phyloP scores from a whole-genome alignment of 345 rosid genomes.

The Toxicodendron radicans region DNA sequence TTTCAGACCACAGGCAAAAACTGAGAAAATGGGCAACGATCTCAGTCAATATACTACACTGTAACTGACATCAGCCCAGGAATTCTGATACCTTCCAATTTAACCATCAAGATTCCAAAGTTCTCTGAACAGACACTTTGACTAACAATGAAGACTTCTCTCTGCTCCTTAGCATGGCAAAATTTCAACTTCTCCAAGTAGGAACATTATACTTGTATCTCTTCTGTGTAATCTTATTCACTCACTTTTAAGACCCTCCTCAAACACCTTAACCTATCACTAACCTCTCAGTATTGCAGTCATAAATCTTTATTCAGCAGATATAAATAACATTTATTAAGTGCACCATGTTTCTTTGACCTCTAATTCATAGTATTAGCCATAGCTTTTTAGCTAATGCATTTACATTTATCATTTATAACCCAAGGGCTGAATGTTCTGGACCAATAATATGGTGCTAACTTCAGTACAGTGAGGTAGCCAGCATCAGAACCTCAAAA shows the following conservation, averaged over 20 bases:
- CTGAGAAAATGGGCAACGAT: conserved; percentile 1
- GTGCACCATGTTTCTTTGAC: conserved; percentile 3
- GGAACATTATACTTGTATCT: neutral
- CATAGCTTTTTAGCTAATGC: neutral
- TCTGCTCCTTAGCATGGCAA: neutral
- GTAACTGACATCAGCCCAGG: neutral
- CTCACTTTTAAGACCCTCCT: neutral
- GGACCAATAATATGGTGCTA: neutral
- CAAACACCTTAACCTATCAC: neutral
- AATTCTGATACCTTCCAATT: neutral
- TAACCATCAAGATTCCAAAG: neutral
- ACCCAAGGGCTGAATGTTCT: neutral
- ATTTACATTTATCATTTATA: neutral
- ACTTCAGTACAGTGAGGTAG: conserved; percentile 2
- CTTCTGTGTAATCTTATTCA: neutral
- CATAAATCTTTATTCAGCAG: conserved; percentile 14
- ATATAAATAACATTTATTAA: neutral
- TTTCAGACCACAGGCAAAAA: neutral
- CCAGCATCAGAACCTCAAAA: neutral
- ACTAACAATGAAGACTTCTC: neutral
- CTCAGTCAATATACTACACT: neutral
- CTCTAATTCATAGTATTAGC: neutral
- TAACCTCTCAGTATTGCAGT: neutral
- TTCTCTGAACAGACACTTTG: neutral
- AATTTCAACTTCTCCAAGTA: neutral